Conservation (phyloP, 495 filamentous ascomycete species). For the Achaetomiella virescens region DNA sequence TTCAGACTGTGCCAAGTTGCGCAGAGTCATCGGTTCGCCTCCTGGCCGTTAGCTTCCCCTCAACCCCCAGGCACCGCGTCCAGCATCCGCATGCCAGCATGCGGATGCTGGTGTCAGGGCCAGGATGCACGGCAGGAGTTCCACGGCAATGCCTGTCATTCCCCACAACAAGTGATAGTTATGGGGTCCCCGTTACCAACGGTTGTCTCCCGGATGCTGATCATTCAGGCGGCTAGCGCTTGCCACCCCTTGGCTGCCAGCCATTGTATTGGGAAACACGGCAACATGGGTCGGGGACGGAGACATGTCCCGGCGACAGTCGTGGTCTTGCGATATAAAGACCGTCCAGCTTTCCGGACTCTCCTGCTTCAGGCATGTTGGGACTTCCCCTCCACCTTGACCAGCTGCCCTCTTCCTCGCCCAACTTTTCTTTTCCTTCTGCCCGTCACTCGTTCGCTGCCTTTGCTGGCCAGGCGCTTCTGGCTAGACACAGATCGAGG, state of each 20-base stretch:
- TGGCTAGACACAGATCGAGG: conserved; percentile 8
- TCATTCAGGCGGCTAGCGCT: conserved; percentile 23
- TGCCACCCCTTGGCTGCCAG: conserved; percentile 19
- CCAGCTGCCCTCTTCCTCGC: conserved; percentile 7
- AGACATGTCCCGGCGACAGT: neutral
- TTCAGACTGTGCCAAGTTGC: conserved; percentile 7
- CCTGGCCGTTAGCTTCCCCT: neutral
- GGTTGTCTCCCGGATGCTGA: neutral
- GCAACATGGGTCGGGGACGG: conserved; percentile 13
- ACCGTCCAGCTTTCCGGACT: conserved; percentile 10
- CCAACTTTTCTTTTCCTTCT: conserved; percentile 9
- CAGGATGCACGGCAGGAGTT: conserved; percentile 1
- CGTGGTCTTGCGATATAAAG: conserved; percentile 23
- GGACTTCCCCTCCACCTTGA: conserved; percentile 6
- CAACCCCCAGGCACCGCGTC: neutral
- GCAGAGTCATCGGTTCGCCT: conserved; percentile 14
- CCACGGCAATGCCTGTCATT: conserved; percentile 3
- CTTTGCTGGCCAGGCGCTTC: conserved; percentile 16
- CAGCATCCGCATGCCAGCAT: neutral
- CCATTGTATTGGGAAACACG: conserved; percentile 19
- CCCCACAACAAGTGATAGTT: neutral
- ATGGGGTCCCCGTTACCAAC: neutral
- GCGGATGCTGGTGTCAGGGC: conserved; percentile 6
- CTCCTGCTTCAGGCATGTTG: conserved; percentile 16
- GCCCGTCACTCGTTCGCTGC: conserved; percentile 18